Conservation (phyloP, 495 filamentous ascomycete species). For the Lepidopterella palustris region DNA sequence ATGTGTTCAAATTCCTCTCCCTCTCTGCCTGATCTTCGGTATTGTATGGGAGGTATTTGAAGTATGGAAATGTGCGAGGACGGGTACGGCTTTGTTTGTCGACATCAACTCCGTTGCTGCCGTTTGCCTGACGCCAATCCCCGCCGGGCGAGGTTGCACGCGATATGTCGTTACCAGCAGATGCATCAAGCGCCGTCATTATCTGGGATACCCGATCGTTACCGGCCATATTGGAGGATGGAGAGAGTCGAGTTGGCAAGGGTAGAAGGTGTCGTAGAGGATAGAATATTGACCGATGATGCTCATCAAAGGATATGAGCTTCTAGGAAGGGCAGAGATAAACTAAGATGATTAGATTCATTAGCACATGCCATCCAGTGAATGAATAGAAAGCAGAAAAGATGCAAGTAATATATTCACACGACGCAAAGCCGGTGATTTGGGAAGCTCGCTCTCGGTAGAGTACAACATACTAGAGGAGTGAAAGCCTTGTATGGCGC, state of each 20-base stretch:
- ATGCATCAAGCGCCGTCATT: slow-evolving; percentile 25
- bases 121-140: slow-evolving; percentile 49
- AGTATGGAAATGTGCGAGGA: slow-evolving; percentile 88
- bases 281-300: not conserved
- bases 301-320: slow-evolving; percentile 5
- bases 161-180: slow-evolving; percentile 44
- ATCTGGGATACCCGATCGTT: slow-evolving; percentile 34
- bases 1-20: slow-evolving; percentile 69
- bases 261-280: not conserved
- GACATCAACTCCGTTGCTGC: slow-evolving; percentile 42
- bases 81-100: slow-evolving; percentile 59
- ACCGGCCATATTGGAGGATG: slow-evolving; percentile 28
- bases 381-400: slow-evolving; percentile 5
- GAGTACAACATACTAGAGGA: slow-evolving; percentile 1
- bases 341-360: not conserved
- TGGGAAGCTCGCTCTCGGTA: slow-evolving; percentile 3
- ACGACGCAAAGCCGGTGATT: slow-evolving; percentile 10
- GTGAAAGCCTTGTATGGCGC: not conserved
- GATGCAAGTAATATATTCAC: slow-evolving; percentile 6
- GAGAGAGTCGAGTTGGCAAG: not conserved
- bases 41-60: slow-evolving; percentile 76
- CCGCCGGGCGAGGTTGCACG: slow-evolving; percentile 62
- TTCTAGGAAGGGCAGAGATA: slow-evolving; percentile 4
- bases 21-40: slow-evolving; percentile 71
- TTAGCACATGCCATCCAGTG: slow-evolving; percentile 16